phyloP scores from a whole-genome alignment of 1,139 yeast genomes.

The Martiniozyma asiatica region DNA sequence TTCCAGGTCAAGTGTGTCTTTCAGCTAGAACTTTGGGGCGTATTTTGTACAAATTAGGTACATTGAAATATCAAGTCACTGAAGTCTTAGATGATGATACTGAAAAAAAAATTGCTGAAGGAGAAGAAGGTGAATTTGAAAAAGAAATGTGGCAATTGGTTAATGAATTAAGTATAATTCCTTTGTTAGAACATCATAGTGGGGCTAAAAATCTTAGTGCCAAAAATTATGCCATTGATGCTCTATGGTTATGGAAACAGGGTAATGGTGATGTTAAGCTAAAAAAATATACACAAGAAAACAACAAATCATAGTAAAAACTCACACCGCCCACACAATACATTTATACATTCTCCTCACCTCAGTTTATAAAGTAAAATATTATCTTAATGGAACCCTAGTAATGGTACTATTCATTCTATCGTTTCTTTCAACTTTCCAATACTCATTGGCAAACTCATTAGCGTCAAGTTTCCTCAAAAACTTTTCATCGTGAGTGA shows the following conservation, averaged over 20 bases:
- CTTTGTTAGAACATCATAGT: slow-evolving; percentile 60
- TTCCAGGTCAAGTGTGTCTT: slow-evolving; percentile 76
- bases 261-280: slow-evolving; percentile 44
- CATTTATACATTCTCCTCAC: too few relatives aligned
- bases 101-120: slow-evolving; percentile 23
- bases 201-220: slow-evolving; percentile 61
- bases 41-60: slow-evolving; percentile 68
- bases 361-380: too few relatives aligned
- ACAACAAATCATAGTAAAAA: neutral
- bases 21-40: slow-evolving; percentile 85
- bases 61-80: slow-evolving; percentile 34
- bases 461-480: slow-evolving; percentile 76
- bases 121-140: slow-evolving; percentile 32
- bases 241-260: slow-evolving; percentile 83
- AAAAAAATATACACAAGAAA: slow-evolving; percentile 6
- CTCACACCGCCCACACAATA: too few relatives aligned
- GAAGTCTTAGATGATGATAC: slow-evolving; percentile 30
- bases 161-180: slow-evolving; percentile 54
- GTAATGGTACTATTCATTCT: slow-evolving; percentile 64
- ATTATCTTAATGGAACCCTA: slow-evolving; percentile 14
- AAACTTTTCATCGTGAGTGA: slow-evolving; percentile 92
- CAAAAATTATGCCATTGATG: slow-evolving; percentile 79
- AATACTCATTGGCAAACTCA: slow-evolving; percentile 81
- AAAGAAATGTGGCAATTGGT: slow-evolving; percentile 67
- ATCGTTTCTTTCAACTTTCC: slow-evolving; percentile 68